phyloP scores from a whole-genome alignment of 1,139 yeast species.

The Tardiomyces digboiensis region DNA sequence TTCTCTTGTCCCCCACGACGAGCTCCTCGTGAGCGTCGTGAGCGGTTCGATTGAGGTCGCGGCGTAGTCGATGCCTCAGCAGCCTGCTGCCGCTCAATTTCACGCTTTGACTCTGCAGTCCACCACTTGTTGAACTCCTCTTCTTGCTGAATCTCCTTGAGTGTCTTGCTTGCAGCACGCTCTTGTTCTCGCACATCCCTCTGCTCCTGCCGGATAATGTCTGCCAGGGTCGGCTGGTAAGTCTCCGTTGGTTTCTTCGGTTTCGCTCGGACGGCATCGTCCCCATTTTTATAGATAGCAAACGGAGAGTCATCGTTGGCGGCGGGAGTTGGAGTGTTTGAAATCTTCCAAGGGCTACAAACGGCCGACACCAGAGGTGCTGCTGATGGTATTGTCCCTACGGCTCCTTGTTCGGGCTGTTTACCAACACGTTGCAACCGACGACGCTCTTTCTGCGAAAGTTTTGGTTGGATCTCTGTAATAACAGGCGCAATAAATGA shows the following conservation, averaged over 20 bases:
- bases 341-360: slow-evolving; percentile 11
- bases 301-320: background rate
- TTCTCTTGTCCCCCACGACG: background rate
- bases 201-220: slow-evolving; percentile 40
- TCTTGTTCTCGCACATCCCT: slow-evolving; percentile 32
- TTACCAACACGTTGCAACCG: slow-evolving; percentile 20
- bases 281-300: background rate
- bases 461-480: slow-evolving; percentile 11
- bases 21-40: background rate
- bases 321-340: background rate
- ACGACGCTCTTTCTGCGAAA: slow-evolving; percentile 47
- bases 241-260: slow-evolving; percentile 3
- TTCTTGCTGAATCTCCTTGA: slow-evolving; percentile 67
- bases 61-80: background rate
- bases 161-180: slow-evolving; percentile 31
- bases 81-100: slow-evolving; percentile 32
- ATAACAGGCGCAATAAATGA: background rate
- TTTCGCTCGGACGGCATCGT: background rate
- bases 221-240: slow-evolving; percentile 24
- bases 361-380: slow-evolving; percentile 1
- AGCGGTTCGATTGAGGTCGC: background rate
- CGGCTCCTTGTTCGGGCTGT: slow-evolving; percentile 3
- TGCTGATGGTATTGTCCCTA: slow-evolving; percentile 6
- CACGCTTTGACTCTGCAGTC: slow-evolving; percentile 57
- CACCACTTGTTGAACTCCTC: slow-evolving; percentile 80